phyloP scores from a whole-genome alignment of 192 early-diverging fungal species.

The Funneliformis geosporum region DNA sequence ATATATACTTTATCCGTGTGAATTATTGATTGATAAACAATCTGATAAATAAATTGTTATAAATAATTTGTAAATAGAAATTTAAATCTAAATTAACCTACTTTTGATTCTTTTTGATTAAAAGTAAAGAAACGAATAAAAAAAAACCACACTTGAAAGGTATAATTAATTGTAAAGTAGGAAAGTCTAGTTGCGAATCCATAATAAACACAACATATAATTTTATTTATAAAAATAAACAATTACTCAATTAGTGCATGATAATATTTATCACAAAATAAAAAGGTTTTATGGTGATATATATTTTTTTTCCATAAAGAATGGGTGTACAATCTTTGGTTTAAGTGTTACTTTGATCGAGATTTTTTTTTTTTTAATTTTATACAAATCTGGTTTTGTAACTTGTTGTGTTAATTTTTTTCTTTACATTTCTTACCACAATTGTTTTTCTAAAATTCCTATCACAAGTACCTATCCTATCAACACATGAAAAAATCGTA shows the following conservation, averaged over 20 bases:
- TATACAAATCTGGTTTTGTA: neutral
- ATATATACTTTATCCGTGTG: neutral
- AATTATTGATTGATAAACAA: neutral
- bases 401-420: no score
- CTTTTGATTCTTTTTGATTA: no score
- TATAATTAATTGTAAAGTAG: neutral
- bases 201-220: neutral
- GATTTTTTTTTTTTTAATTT: conserved; percentile 1
- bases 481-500: neutral
- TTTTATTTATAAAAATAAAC: neutral
- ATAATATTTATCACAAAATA: neutral
- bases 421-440: no score
- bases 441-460: neutral
- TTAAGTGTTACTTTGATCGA: neutral
- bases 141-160: neutral
- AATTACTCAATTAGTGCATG: neutral
- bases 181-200: no score
- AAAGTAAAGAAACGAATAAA: neutral
- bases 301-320: neutral
- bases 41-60: neutral
- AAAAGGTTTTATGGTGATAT: neutral
- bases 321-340: neutral
- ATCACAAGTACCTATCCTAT: neutral
- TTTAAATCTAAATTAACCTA: neutral
- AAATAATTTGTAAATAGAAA: no score